These are phyloP conservation scores for Leishmania turanica DNA, from an alignment of 208 protist genomes.

Conservation along the genomic window DNA sequence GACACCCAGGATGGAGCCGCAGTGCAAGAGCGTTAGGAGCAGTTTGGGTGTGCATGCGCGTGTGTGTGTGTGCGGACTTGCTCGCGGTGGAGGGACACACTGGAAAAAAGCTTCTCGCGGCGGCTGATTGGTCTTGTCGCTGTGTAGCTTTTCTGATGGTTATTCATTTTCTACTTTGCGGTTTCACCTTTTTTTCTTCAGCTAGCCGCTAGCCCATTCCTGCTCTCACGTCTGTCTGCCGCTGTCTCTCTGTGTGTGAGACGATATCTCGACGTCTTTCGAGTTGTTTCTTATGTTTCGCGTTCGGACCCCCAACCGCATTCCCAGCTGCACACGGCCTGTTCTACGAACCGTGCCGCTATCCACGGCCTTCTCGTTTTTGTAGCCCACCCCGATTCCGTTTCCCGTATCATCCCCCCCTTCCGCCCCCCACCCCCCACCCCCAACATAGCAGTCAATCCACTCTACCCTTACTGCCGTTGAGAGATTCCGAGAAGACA, in stretches of 20 bases:
- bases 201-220: background rate
- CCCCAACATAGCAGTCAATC: background rate
- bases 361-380: background rate
- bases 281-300: background rate
- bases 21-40: background rate
- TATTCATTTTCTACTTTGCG: background rate
- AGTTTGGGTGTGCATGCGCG: background rate
- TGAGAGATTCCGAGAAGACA: background rate
- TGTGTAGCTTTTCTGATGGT: background rate
- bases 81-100: background rate
- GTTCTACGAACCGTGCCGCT: background rate
- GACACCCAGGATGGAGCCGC: background rate
- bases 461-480: background rate
- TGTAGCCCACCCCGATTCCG: background rate
- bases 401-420: background rate
- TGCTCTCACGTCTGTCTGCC: background rate
- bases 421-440: too few relatives aligned
- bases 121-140: background rate
- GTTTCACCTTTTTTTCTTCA: background rate
- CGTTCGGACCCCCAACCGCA: background rate
- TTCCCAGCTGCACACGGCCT: background rate
- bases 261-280: background rate
- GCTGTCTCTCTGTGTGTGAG: background rate
- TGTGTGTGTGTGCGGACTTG: background rate
- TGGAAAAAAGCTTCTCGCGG: background rate